These are phyloP conservation scores for Taiozyma sp. DNA, from an alignment of 1,139 yeast genomes.

Conservation along the genomic window DNA sequence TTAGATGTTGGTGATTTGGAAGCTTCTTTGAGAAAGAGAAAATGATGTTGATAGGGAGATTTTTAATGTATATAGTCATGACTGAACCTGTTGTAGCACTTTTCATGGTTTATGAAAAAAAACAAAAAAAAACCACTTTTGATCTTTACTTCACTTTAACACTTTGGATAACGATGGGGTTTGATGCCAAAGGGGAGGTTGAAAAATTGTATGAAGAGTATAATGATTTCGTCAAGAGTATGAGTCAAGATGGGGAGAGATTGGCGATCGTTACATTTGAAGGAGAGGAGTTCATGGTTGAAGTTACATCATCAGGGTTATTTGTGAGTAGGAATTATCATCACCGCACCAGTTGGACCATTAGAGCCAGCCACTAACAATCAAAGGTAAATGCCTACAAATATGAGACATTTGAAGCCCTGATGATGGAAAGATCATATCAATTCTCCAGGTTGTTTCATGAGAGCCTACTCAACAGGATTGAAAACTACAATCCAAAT, in stretches of 20 bases:
- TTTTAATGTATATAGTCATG: background rate
- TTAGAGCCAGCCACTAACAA: background rate
- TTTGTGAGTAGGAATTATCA: conserved; percentile 2
- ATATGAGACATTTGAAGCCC: conserved; percentile 43
- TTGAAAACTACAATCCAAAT: background rate
- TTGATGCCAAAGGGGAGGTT: conserved; percentile 7
- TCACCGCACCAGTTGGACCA: too few species aligned
- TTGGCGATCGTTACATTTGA: conserved; percentile 24
- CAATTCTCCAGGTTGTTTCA: conserved; percentile 33
- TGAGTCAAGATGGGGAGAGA: conserved; percentile 1
- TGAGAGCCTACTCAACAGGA: conserved; percentile 17
- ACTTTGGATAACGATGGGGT: background rate
- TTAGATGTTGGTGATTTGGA: conserved; percentile 82
- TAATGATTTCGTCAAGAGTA: conserved; percentile 4
- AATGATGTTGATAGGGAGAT: conserved; percentile 2
- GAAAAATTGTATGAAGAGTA: conserved; percentile 10
- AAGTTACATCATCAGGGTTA: conserved; percentile 28
- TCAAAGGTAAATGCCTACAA: conserved; percentile 9
- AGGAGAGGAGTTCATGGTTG: conserved; percentile 8
- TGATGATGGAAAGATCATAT: conserved; percentile 37
- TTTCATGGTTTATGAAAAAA: too few species aligned
- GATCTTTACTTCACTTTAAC: background rate
- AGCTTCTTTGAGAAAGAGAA: conserved; percentile 29
- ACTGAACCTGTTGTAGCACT: background rate
- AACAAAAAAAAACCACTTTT: too few species aligned